Base-by-base conservation (phyloP, 1,139 yeast genomes). In the Kodamaea sp. region DNA sequence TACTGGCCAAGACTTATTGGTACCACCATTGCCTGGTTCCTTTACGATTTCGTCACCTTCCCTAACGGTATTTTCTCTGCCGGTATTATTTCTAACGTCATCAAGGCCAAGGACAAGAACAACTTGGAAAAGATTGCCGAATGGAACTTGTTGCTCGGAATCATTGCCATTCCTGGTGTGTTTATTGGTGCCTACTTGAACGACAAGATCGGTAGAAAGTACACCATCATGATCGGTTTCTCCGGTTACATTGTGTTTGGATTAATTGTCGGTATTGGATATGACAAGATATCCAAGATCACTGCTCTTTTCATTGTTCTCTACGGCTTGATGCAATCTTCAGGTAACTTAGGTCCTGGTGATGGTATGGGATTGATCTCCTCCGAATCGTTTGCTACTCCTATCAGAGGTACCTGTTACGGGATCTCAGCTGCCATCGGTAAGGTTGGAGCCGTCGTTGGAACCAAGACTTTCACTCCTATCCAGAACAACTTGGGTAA, bases 301-400 rank as follows among this genome's bases (percentile, higher is more conserved):
- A 61, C 72, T n/a, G 74, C 78, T 5, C 56, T 77, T 18, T 79
- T 79, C 54, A 72, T 79, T 33, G 57, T 79, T 32, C 74, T 79
- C 49, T 79, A 78, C 51, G 84, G 83, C 20, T 55, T 78, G 19
- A 73, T 79, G 73, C 70, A 70, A 60, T 69, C 75, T 4, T 54
- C 65, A 43, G 89, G 89, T 48, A 83, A 83, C 57, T 64, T 82
- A 47, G 92, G 94, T 4, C 92, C 92, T 4, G 92, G 92, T 45
- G 74, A 83, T 53, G 76, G 76, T 69, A 65, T 83, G 71, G 92
- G 92, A 7, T 67, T 84, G 37, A 63, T 76, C 4, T 73, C 87
- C 8, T 74, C 84, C 21, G 92, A 84, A 56, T 69, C 78, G 3
- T 84, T 70, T 50, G 88, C 92, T 16, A 82, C 90, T 9, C 85